Base-by-base conservation (phyloP, 2,329 filamentous ascomycete genomes). In the Dactylellina cionopaga region DNA sequence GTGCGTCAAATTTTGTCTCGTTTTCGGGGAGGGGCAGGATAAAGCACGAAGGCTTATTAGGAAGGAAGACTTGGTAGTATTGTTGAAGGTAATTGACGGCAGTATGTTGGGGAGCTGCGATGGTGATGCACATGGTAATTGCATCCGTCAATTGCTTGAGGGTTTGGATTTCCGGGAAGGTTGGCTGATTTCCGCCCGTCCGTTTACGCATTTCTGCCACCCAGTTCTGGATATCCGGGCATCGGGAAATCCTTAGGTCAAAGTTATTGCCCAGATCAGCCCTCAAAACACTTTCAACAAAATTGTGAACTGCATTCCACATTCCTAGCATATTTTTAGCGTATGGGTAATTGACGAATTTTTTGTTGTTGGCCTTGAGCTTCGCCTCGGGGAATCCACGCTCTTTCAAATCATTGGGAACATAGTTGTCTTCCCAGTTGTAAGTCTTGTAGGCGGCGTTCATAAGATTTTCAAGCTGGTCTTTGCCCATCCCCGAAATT, bases 81-180 rank as follows among this genome's bases (percentile, higher is more conserved):
- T 82, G 80, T 72, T 85, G 84, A 0, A 85, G 79, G 75, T 85
- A 85, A 77, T 85, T 85, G 74, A 85, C 80, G 5, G 83, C 81
- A 1, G 80, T 84, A 77, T 85, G 83, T 72, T 83, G 82, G 0
- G 84, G 83, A 1, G 82, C 79, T 3, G 84, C 84, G 49, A 84
- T 82, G 77, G 85, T 83, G 68, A 85, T 84, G 77, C 82, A 83
- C 83, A 85, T 85, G 24, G 82, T 84, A 24, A 84, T 76, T 3
- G 81, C 82, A 74, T 85, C 82, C 35, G 80, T 77, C 0, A 85
- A 79, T 17, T 80, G 76, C 10, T 81, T 80, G 11, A 84, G 52
- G 0, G 82, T 82, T 24, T 76, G 78, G 69, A 84, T 80, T 2
- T 62, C 24, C 0, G 83, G 83, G 76, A 84, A 85, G 0, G 78